Percentiles rank a stretch among this genome's conserved stretches.
These are phyloP conservation scores for Talaromyces sp. DNA, from an alignment of 2,329 filamentous ascomycete species.

Conservation along the genomic window DNA sequence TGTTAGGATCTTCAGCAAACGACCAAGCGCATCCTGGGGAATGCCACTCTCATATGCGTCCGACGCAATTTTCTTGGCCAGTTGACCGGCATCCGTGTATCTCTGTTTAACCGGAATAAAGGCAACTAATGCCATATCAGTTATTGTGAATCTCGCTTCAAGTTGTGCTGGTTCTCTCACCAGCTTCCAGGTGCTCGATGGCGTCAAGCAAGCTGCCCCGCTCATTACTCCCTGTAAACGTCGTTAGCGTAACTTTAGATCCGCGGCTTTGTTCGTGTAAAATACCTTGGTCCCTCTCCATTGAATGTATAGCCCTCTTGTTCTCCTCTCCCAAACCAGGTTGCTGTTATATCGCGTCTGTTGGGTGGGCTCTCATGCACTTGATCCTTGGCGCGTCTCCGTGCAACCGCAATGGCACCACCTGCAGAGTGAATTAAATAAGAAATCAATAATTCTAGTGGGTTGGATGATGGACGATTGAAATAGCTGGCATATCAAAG, in stretches of 20 bases:
- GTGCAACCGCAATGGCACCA: too few relatives aligned
- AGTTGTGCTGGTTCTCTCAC: slow-evolving; percentile 23
- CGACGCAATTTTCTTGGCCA: slow-evolving; percentile 65
- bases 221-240: slow-evolving; percentile 8
- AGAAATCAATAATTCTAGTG: background rate
- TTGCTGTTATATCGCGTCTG: background rate
- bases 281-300: slow-evolving; percentile 11
- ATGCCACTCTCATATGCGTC: slow-evolving; percentile 71
- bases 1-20: slow-evolving; percentile 69
- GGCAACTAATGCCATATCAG: slow-evolving; percentile 32
- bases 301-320: background rate
- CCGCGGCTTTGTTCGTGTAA: too few relatives aligned
- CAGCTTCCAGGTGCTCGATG: slow-evolving; percentile 41
- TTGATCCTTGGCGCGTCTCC: slow-evolving; percentile 6
- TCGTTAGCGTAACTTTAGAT: slow-evolving; percentile 4
- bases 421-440: background rate
- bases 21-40: slow-evolving; percentile 60
- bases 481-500: too few relatives aligned
- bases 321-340: background rate
- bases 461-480: background rate
- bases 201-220: slow-evolving; percentile 35
- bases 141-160: background rate
- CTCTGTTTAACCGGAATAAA: slow-evolving; percentile 66
- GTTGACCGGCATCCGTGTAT: slow-evolving; percentile 61
- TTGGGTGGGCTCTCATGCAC: background rate